Evolutionary conservation across 441 rosid species (phyloP), one percentile per base, ranked within the genome.

Genomic region (Pelargonium myrrhifolium): DNA sequence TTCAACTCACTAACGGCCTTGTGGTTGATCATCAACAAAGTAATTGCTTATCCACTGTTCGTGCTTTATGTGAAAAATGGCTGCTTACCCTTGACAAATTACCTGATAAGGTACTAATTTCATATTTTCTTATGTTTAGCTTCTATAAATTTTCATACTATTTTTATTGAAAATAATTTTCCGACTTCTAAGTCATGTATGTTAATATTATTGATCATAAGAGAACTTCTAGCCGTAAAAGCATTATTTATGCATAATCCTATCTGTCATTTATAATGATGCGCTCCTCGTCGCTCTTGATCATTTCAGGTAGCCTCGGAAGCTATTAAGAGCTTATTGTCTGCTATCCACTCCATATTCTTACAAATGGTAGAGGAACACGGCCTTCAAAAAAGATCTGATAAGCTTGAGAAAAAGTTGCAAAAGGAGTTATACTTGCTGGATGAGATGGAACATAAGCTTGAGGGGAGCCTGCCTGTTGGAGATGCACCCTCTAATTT

Each of bases 391-490:
- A 88, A 84, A 71, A 89, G 81, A 76, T 78, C 73, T 12, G 77
- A 83, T 62, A 89, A 86, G 74, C 92, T 92, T 0, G 96, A 92
- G 78, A 88, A 71, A 74, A 87, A 84, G 83, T 78, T 94, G 76
- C 87, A 89, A 67, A 89, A 79, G 79, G 97, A 94, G 81, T 65
- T 78, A 8, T 20, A 65, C 4, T 78, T 83, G 28, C 83, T 89
- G 8, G 75, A 77, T 65, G 97, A 91, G 73, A 80, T 84, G 83
- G 91, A 94, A 77, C 74, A 79, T 71, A 88, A 76, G 81, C 77
- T 83, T 0, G 86, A 82, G 65, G 86, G 75, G 68, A 78, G 71
- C 69, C 37, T 61, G 68, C 70, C 74, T 9, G 74, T 63, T 55
- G 91, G 79, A 69, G 87, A 81, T n/a, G 56, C 14, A 12, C 77